Evolutionary conservation across 2,329 filamentous ascomycete genomes (phyloP).

Genomic region (Onygenales sp.): DNA sequence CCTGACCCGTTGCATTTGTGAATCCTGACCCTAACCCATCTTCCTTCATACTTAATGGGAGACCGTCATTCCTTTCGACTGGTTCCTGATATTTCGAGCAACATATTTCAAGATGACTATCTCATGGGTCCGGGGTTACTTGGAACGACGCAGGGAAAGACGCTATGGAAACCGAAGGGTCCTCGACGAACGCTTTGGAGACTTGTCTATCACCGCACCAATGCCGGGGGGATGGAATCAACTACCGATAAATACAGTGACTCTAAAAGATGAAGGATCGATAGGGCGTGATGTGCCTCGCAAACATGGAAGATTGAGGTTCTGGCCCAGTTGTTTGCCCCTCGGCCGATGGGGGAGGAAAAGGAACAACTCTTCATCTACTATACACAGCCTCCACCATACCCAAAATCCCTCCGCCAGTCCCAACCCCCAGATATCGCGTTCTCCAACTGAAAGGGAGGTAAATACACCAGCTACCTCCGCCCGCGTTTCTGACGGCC

Average conservation of each 20-base stretch:
- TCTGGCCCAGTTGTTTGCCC: background rate
- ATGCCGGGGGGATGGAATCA: conserved; percentile 14
- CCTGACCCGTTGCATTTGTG: too few species aligned
- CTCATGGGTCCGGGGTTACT: conserved; percentile 7
- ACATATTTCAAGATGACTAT: background rate
- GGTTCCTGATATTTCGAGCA: background rate
- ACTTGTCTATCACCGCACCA: conserved; percentile 11
- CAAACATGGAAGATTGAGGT: background rate
- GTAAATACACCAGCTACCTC: background rate
- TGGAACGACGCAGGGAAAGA: conserved; percentile 9
- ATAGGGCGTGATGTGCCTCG: background rate
- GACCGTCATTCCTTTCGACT: background rate
- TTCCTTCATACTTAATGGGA: background rate
- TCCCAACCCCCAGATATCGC: background rate
- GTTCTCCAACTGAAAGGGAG: background rate
- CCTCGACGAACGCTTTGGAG: conserved; percentile 12
- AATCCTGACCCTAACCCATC: too few species aligned
- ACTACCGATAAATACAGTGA: conserved; percentile 1
- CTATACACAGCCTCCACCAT: too few species aligned
- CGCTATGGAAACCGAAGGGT: conserved; percentile 7
- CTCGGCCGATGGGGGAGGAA: background rate
- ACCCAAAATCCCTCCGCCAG: too few species aligned
- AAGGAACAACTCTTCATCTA: background rate
- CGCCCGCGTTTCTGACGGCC: background rate
- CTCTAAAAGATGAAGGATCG: background rate